Evolutionary conservation across 2,329 filamentous ascomycete genomes (phyloP).

Genomic region (Pyrenochaeta sp.): DNA sequence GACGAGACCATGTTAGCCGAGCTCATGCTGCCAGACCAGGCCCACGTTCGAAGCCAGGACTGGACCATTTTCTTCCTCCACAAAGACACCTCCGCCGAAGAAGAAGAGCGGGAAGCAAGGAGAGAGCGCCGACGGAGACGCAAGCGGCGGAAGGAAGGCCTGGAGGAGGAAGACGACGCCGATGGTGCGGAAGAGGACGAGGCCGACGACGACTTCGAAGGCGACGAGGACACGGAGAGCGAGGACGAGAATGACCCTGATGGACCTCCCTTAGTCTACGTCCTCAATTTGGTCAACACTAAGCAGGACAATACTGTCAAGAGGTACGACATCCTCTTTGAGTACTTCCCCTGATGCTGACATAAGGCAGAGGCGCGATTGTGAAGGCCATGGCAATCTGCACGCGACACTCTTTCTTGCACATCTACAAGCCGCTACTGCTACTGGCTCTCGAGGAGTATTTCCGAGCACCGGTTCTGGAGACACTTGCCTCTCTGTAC

Average conservation of each 20-base stretch:
- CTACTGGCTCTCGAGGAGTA: conserved; percentile 94
- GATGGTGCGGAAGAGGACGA: conserved; percentile 39
- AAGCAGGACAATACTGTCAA: conserved; percentile 94
- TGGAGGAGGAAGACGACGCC: conserved; percentile 50
- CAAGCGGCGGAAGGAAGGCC: conserved; percentile 51
- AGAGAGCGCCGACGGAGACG: conserved; percentile 63
- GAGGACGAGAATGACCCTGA: conserved; percentile 68
- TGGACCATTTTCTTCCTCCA: conserved; percentile 99
- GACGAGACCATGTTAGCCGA: conserved; percentile 98
- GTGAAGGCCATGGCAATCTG: conserved; percentile 99
- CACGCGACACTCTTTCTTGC: conserved; percentile 93
- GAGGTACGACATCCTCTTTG: conserved; percentile 52
- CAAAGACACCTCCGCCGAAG: conserved; percentile 88
- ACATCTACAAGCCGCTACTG: conserved; percentile 98
- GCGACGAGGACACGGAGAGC: conserved; percentile 59
- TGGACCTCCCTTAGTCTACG: conserved; percentile 93
- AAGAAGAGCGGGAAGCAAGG: conserved; percentile 69
- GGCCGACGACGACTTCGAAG: conserved; percentile 41
- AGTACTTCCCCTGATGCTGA: conserved; percentile 13
- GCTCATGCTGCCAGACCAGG: conserved; percentile 97
- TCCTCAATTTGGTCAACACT: conserved; percentile 96
- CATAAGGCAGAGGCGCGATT: conserved; percentile 74
- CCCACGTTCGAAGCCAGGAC: conserved; percentile 91
- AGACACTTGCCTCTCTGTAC: conserved; percentile 88
- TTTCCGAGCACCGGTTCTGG: conserved; percentile 87